phyloP scores from a whole-genome alignment of 441 rosid species.

The Pelargonium fulgidum region DNA sequence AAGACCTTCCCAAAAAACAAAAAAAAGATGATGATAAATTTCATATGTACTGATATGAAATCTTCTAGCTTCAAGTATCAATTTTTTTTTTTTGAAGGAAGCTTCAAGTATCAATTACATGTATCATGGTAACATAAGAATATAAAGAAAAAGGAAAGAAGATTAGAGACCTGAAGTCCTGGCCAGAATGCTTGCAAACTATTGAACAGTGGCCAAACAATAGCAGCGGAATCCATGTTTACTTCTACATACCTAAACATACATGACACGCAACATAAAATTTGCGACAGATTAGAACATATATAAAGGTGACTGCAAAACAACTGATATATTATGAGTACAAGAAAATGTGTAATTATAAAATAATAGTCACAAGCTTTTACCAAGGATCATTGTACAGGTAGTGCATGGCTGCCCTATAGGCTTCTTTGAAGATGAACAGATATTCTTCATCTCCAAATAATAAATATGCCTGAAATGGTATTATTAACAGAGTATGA shows the following conservation, averaged over 20 bases:
- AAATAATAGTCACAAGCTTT: conserved; percentile 29
- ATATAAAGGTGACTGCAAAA: conserved; percentile 2
- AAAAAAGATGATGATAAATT: conserved; percentile 13
- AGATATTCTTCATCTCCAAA: conserved; percentile 95
- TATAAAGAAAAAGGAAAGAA: conserved; percentile 2
- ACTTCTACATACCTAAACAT: conserved; percentile 88
- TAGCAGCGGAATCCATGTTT: conserved; percentile 97
- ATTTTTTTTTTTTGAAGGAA: no score
- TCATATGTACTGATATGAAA: conserved; percentile 10
- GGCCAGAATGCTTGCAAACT: conserved; percentile 99
- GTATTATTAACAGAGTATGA: background rate
- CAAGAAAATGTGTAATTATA: conserved; percentile 23
- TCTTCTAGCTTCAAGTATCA: background rate
- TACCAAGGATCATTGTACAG: conserved; percentile 98
- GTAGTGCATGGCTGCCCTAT: conserved; percentile 80
- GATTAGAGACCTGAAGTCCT: conserved; percentile 73
- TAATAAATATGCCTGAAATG: conserved; percentile 80
- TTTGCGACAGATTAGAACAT: conserved; percentile 11
- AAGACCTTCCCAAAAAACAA: conserved; percentile 57
- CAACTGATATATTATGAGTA: background rate
- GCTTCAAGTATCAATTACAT: background rate
- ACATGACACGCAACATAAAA: conserved; percentile 19
- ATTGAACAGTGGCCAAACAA: conserved; percentile 94
- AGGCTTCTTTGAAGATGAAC: conserved; percentile 91
- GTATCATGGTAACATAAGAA: conserved; percentile 5